Base-by-base conservation (phyloP, 129 eudicot species). In the Kitagawia praeruptora region DNA sequence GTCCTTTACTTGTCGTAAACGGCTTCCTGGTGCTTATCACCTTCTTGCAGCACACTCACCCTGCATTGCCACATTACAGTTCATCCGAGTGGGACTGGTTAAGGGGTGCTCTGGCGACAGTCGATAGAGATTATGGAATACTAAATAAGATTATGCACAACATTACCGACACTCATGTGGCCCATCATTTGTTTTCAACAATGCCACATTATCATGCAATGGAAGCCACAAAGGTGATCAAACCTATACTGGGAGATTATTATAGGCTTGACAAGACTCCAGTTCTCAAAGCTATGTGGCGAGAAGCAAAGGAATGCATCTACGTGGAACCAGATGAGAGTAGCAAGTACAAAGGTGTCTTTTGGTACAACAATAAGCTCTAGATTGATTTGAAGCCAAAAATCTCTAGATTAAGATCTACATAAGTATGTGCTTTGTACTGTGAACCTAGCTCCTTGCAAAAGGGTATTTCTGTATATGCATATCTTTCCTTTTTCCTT, bases 1-100 rank as follows among this genome's bases (percentile, higher is more conserved):
- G 77, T 64, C 82, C 82, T 31, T 70, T 79, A 37, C 48, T 79
- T 21, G 74, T 80, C 7, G 78, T 80, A n/a, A 80, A 80, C n/a
- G 79, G 78, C 3, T 80, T 80, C 15, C 78, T 80, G 25, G 83
- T 80, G 38, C 40, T 74, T 51, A 80, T 73, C 51, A 80, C 83
- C 3, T 80, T 5, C 28, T 63, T 80, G 31, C 83, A 80, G 53
- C 49, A 46, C 83, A 78, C 81, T 27, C 81, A 78, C 75, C 81
- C 81, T 69, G 63, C 75, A 39, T 67, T 78, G 81, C 81, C 74
- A 38, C 81, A 66, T 47, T 78, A 78, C 64, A 47, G 11, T 56
- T 42, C 75, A 15, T 41, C 61, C 13, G 83, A 80, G 72, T 80
- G 83, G 83, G 83, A 80, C 78, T 80, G 83, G 83, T 74, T 80